Evolutionary conservation across 108 stramenopile genomes (phyloP).

Genomic region (Schizochytrium sp.): DNA sequence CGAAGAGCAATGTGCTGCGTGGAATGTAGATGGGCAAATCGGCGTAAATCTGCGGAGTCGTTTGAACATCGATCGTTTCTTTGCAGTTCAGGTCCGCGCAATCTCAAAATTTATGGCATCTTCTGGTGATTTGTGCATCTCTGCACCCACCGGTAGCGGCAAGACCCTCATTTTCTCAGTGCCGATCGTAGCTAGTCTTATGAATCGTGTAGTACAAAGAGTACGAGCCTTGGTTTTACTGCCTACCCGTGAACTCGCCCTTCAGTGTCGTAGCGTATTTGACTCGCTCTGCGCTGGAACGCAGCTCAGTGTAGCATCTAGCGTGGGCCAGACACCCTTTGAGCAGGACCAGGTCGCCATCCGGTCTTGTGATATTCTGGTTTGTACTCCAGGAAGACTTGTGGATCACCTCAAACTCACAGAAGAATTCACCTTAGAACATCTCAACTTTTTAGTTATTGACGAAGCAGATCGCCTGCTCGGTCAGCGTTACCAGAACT

Average conservation of each 20-base stretch:
- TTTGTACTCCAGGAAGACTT: conserved; percentile 39
- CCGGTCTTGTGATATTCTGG: conserved; percentile 4
- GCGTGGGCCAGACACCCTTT: conserved; percentile 29
- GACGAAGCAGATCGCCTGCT: conserved; percentile 54
- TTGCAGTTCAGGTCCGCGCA: conserved; percentile 26
- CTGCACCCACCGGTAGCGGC: conserved; percentile 44
- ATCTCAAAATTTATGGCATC: conserved; percentile 2
- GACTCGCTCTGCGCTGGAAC: conserved; percentile 15
- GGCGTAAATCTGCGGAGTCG: not conserved
- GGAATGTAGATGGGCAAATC: not conserved
- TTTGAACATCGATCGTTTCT: conserved; percentile 9
- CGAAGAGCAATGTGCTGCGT: conserved; percentile 3
- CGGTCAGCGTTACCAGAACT: conserved; percentile 9
- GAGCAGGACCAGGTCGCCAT: not conserved
- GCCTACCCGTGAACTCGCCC: conserved; percentile 47
- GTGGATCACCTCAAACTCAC: conserved; percentile 23
- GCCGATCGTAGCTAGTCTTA: conserved; percentile 10
- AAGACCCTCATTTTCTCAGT: conserved; percentile 54
- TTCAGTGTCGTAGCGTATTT: conserved; percentile 10
- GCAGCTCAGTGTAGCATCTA: not conserved
- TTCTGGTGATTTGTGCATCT: conserved; percentile 33
- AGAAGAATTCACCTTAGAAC: conserved; percentile 17
- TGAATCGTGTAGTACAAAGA: not conserved
- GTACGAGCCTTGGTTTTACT: conserved; percentile 5
- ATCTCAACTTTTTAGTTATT: conserved; percentile 53